Evolutionary conservation across 2,329 filamentous ascomycete genomes (phyloP).

Genomic region (Aspergillus novofumigatus): DNA sequence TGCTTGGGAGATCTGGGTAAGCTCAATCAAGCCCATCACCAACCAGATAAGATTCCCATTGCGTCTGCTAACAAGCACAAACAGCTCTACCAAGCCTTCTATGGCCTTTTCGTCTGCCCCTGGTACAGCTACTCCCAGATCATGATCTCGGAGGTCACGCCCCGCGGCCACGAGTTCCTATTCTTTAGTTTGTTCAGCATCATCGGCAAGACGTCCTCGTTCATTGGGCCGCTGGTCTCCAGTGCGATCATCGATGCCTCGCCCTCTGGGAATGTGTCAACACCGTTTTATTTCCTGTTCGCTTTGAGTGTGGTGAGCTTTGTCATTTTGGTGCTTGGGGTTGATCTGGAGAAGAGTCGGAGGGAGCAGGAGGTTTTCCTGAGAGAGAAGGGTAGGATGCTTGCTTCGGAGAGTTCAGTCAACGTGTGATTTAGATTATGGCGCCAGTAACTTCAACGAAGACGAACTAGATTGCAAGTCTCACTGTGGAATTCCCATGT

Average conservation of each 20-base stretch:
- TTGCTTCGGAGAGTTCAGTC: not conserved
- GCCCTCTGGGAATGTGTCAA: slow-evolving; percentile 51
- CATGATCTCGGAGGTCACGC: slow-evolving; percentile 67
- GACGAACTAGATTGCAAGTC: not conserved
- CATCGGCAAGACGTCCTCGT: slow-evolving; percentile 64
- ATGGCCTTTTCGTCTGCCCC: slow-evolving; percentile 63
- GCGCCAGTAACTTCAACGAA: not conserved
- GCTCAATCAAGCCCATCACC: too few species aligned
- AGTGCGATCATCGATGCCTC: slow-evolving; percentile 64
- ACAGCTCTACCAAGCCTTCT: slow-evolving; percentile 50
- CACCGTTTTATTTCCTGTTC: slow-evolving; percentile 65
- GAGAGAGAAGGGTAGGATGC: slow-evolving; percentile 19
- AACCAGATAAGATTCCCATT: too few species aligned
- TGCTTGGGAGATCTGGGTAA: slow-evolving; percentile 50
- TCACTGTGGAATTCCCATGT: not conserved
- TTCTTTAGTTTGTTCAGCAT: slow-evolving; percentile 69
- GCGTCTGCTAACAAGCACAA: not conserved
- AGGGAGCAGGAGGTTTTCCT: slow-evolving; percentile 57
- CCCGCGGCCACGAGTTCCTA: slow-evolving; percentile 63
- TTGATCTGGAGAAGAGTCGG: slow-evolving; percentile 59
- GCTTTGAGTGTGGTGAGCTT: slow-evolving; percentile 55
- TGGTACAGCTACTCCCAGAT: slow-evolving; percentile 70
- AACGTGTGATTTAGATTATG: not conserved
- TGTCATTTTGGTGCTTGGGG: slow-evolving; percentile 49
- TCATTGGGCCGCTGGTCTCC: slow-evolving; percentile 66